A percentile compares a stretch with the other conserved stretches of the same genome.
These are phyloP conservation scores for Blastomyces gilchristii DNA, from an alignment of 2,329 filamentous ascomycete species.

Conservation along the genomic window DNA sequence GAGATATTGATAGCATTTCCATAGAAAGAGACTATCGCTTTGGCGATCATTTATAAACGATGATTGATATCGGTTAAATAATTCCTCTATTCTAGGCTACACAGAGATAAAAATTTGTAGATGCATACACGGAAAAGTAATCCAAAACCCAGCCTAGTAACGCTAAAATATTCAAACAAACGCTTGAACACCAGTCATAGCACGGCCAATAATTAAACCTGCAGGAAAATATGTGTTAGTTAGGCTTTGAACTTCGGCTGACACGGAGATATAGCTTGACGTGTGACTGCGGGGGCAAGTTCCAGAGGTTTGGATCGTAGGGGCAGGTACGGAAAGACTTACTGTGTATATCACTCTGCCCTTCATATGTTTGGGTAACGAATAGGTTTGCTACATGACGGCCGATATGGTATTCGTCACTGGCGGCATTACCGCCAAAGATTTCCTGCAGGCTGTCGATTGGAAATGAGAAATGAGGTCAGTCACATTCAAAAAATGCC, in stretches of 20 bases:
- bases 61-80: neutral
- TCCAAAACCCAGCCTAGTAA: neutral
- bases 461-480: neutral
- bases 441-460: conserved; percentile 67
- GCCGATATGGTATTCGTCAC: conserved; percentile 91
- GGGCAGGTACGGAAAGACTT: conserved; percentile 33
- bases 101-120: neutral
- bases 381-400: conserved; percentile 93
- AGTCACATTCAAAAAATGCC: neutral
- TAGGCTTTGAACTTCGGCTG: conserved; percentile 15
- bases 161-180: neutral
- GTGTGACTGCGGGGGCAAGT: conserved; percentile 14
- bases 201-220: conserved; percentile 1
- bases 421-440: conserved; percentile 96
- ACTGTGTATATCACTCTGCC: conserved; percentile 96
- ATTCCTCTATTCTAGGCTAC: neutral
- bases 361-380: conserved; percentile 96
- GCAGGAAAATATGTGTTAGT: neutral
- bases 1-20: neutral
- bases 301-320: neutral
- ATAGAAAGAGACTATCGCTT: neutral
- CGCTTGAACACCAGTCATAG: neutral
- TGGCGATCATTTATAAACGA: neutral
- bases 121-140: neutral
- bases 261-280: conserved; percentile 35